Evolutionary conservation across 1,139 yeast genomes (phyloP), one percentile per base, ranked within the genome.

Genomic region (Magnusiomyces sp.): DNA sequence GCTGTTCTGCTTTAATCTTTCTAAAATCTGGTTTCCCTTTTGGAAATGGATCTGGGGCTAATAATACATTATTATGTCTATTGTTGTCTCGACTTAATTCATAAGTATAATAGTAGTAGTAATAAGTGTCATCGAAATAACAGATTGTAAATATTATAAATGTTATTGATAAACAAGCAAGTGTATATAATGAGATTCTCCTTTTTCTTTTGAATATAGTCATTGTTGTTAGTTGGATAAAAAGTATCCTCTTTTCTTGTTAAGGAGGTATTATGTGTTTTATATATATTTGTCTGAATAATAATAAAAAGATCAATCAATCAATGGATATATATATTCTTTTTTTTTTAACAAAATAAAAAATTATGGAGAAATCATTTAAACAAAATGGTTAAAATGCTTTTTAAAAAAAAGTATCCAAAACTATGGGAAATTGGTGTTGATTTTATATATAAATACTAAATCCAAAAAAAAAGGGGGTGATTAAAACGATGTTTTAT

Each of bases 1-100:
- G 31, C 13, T 50, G 50, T 27, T 50, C 53, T 13, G 44, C 49
- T 31, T 50, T 49, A 13, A 44, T 50, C 19, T 43, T 43, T 36
- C 53, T 39, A 20, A 47, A 46, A 41, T 50, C 53, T 20, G 53
- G 53, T 17, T 44, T 50, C 11, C 53, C 53, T 36, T 47, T 47
- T 31, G 53, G 53, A 39, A 50, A 50, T 9, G 53, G 53, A 40
- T 50, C 50, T 5, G 53, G 53, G 3, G 34, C 50, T 37, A 47
- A 48, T 27, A 47, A 46, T 5, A 50, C 27, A 17, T 20, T 38
- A 5, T 38, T 13, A 16, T 17, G 16, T 5, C 40, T 20, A 6
- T 38, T 20, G 6, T 38, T 27, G 16, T 38, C 40, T 17, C 6
- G 4, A n/a, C 17, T 14, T 9, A 38, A 17, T n/a, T 38, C 40